phyloP scores from a whole-genome alignment of 2,329 filamentous ascomycete genomes.

The Triangularia verruculosa region DNA sequence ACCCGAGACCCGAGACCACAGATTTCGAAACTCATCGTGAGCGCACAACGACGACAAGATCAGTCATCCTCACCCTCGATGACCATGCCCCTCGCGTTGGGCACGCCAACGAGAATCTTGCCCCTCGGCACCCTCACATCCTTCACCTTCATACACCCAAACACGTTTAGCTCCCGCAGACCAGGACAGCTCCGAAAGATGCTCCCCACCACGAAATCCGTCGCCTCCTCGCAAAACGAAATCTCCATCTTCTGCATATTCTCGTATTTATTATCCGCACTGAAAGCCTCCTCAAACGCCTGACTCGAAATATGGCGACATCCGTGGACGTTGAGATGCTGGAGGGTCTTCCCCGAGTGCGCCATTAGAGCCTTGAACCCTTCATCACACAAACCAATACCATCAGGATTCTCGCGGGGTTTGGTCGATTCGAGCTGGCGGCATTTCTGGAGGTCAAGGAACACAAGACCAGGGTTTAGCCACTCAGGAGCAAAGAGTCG shows the following conservation, averaged over 20 bases:
- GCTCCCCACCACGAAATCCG: constrained; percentile 60
- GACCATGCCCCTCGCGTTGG: constrained; percentile 59
- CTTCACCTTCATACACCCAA: constrained; percentile 63
- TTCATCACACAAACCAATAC: constrained; percentile 69
- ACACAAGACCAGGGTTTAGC: constrained; percentile 67
- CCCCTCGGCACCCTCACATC: constrained; percentile 52
- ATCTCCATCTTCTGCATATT: constrained; percentile 70
- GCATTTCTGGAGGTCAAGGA: constrained; percentile 73
- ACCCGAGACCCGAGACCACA: not conserved
- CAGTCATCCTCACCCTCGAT: constrained; percentile 46
- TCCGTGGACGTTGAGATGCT: constrained; percentile 71
- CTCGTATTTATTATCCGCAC: constrained; percentile 58
- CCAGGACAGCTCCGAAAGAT: constrained; percentile 64
- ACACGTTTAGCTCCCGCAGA: constrained; percentile 58
- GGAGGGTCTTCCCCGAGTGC: constrained; percentile 69
- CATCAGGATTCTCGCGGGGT: constrained; percentile 62
- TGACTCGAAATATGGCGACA: constrained; percentile 75
- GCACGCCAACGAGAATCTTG: constrained; percentile 55
- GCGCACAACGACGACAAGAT: not conserved
- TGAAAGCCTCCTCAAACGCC: constrained; percentile 74
- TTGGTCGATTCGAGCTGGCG: constrained; percentile 71
- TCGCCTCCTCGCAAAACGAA: constrained; percentile 69
- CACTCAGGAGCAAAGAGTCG: constrained; percentile 69
- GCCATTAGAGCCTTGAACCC: constrained; percentile 80
- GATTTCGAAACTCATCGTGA: not conserved